phyloP scores from a whole-genome alignment of 495 filamentous ascomycete species.

The Beverwykella pulmonaria region DNA sequence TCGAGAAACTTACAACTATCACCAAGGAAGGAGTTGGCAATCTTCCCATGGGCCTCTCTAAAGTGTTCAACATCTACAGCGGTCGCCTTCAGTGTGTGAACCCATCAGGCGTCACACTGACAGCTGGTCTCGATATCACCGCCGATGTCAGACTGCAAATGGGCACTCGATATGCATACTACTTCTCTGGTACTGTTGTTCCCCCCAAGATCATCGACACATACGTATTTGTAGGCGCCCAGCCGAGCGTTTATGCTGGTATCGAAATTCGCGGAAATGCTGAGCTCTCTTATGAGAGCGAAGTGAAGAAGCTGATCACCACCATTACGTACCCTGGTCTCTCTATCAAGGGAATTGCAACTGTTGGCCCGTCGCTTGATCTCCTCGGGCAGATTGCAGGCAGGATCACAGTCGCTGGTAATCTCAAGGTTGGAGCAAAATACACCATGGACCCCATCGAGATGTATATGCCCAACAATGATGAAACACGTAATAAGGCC shows the following conservation, averaged over 20 bases:
- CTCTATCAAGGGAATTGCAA: conserved; percentile 10
- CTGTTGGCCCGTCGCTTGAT: conserved; percentile 4
- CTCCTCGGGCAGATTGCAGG: not conserved
- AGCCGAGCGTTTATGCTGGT: not conserved
- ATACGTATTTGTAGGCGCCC: not conserved
- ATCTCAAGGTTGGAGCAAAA: not conserved
- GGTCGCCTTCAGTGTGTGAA: not conserved
- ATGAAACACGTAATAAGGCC: not conserved
- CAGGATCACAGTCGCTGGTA: conserved; percentile 1
- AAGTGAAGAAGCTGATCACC: not conserved
- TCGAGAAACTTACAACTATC: not conserved
- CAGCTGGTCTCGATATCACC: conserved; percentile 3
- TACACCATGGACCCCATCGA: not conserved
- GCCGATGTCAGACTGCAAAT: not conserved
- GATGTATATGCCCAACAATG: not conserved
- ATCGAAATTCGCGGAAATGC: conserved; percentile 2
- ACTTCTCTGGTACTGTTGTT: not conserved
- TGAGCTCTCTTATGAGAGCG: not conserved
- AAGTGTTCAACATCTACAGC: not conserved
- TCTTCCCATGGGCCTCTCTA: not conserved
- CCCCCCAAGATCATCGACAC: not conserved
- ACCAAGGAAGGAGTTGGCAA: not conserved
- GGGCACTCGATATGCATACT: conserved; percentile 5
- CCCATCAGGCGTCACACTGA: not conserved
- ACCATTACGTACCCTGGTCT: conserved; percentile 7